A percentile compares a stretch with the other conserved stretches of the same genome.
These are phyloP conservation scores for Bromus sterilis DNA, from an alignment of 176 grass and related monocot genomes.

Conservation along the genomic window DNA sequence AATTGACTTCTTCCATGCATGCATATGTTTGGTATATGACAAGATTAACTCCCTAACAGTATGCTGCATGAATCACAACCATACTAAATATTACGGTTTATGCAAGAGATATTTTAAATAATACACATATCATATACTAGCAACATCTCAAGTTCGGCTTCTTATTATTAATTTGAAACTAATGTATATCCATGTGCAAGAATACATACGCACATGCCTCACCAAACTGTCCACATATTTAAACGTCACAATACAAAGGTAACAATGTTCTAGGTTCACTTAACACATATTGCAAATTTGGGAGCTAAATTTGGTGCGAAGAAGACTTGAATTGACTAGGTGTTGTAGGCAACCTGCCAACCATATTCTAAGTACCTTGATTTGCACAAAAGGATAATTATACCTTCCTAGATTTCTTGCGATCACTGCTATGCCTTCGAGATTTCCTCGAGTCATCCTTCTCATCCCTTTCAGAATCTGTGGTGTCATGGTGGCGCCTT, in stretches of 20 bases:
- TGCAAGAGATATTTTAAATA: neutral
- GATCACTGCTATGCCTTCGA: slow-evolving; percentile 68
- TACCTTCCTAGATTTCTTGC: slow-evolving; percentile 98
- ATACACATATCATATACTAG: neutral
- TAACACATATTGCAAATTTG: neutral
- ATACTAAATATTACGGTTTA: neutral
- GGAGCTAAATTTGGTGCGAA: neutral
- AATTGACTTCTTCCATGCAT: too few species aligned
- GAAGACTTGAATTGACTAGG: neutral
- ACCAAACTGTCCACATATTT: neutral
- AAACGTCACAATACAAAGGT: slow-evolving; percentile 7
- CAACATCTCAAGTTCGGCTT: neutral
- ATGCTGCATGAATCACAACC: neutral
- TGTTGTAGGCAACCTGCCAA: neutral
- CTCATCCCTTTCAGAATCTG: slow-evolving; percentile 56
- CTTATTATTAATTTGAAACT: neutral
- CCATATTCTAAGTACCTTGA: slow-evolving; percentile 22
- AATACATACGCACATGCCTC: neutral
- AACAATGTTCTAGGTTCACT: neutral
- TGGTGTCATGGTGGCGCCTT: slow-evolving; percentile 63
- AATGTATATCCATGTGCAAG: neutral
- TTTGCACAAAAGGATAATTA: slow-evolving; percentile 18
- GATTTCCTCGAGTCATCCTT: slow-evolving; percentile 72
- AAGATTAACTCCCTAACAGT: too few species aligned
- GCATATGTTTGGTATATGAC: too few species aligned